Evolutionary conservation across 1,139 yeast genomes (phyloP).

Genomic region (Blastobotrys elegans): DNA sequence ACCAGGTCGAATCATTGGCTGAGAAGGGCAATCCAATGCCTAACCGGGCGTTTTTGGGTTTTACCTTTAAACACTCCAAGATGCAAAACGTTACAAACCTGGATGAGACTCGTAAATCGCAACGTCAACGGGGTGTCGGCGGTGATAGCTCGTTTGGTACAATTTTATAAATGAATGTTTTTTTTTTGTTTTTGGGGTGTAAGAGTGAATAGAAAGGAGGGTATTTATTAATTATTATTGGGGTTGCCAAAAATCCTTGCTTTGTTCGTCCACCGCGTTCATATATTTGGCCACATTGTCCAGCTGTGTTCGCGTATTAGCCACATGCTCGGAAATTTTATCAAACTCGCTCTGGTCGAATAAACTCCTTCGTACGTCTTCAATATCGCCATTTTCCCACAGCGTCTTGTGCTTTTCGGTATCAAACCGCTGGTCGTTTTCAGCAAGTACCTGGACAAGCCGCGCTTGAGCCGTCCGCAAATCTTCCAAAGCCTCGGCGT

Average conservation of each 20-base stretch:
- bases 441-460: slow-evolving; percentile 52
- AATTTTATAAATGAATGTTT: slow-evolving; percentile 18
- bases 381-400: slow-evolving; percentile 35
- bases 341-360: slow-evolving; percentile 44
- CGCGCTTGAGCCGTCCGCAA: slow-evolving; percentile 59
- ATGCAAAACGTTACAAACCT: slow-evolving; percentile 16
- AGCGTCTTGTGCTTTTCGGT: slow-evolving; percentile 25
- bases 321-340: slow-evolving; percentile 38
- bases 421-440: slow-evolving; percentile 29
- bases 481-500: slow-evolving; percentile 50
- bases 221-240: slow-evolving; percentile 23
- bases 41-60: slow-evolving; percentile 80
- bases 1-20: slow-evolving; percentile 75
- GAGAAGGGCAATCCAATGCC: slow-evolving; percentile 56
- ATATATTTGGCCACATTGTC: slow-evolving; percentile 40
- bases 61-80: slow-evolving; percentile 78
- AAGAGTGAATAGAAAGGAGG: not conserved
- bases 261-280: slow-evolving; percentile 34
- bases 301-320: slow-evolving; percentile 39
- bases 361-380: slow-evolving; percentile 34
- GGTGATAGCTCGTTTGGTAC: slow-evolving; percentile 26
- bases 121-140: slow-evolving; percentile 13
- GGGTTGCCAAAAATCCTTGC: slow-evolving; percentile 22
- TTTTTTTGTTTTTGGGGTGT: not conserved
- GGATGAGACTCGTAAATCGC: slow-evolving; percentile 17